Conservation (phyloP, 495 filamentous ascomycete species). For the Penicillium turbatum region DNA sequence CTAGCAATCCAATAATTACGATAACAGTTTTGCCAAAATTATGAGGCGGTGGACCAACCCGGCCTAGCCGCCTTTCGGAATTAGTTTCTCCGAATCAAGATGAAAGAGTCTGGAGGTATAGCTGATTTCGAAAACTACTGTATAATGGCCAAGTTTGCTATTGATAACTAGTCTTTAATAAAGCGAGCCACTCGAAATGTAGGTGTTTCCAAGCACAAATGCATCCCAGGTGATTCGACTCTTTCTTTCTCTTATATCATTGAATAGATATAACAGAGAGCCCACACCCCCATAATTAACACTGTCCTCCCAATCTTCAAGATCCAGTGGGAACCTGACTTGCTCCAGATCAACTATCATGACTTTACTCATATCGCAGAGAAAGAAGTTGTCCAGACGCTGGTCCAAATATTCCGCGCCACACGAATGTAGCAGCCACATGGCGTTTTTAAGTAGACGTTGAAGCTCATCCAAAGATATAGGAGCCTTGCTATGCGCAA, state of each 20-base stretch:
- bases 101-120: too few species aligned
- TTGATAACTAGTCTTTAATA: neutral
- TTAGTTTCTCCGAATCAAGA: too few species aligned
- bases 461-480: neutral
- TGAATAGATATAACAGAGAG: slow-evolving; percentile 13
- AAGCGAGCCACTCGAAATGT: slow-evolving; percentile 3
- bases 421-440: neutral
- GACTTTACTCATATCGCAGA: slow-evolving; percentile 7
- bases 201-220: neutral
- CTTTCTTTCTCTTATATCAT: slow-evolving; percentile 11
- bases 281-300: slow-evolving; percentile 13
- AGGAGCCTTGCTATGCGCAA: neutral
- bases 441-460: slow-evolving; percentile 2
- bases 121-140: too few species aligned
- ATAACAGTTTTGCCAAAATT: neutral
- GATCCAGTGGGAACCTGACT: slow-evolving; percentile 8
- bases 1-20: too few species aligned
- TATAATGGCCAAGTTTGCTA: neutral
- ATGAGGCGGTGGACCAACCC: neutral
- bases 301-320: slow-evolving; percentile 6
- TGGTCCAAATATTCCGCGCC: slow-evolving; percentile 7
- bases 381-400: slow-evolving; percentile 12
- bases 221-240: neutral
- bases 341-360: slow-evolving; percentile 16
- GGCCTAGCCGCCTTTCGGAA: neutral